These are phyloP conservation scores for Cymodocea nodosa DNA, from an alignment of 116 monocot genomes.

Conservation along the genomic window DNA sequence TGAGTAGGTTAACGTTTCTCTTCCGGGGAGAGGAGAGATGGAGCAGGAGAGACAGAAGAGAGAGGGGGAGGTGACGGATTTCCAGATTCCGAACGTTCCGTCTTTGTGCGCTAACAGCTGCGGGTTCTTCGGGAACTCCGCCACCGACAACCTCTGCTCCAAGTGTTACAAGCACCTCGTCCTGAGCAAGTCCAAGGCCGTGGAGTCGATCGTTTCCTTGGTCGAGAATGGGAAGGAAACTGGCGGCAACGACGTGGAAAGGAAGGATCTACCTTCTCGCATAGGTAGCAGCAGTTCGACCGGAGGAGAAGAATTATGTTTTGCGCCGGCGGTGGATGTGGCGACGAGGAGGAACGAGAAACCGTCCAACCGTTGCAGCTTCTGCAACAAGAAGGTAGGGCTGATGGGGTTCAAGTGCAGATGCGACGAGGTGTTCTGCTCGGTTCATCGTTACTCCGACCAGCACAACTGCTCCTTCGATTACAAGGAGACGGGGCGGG, in stretches of 20 bases:
- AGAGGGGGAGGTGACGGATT: conserved; percentile 25
- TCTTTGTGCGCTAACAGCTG: conserved; percentile 51
- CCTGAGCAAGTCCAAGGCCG: conserved; percentile 19
- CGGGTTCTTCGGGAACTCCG: conserved; percentile 57
- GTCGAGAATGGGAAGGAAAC: too few relatives aligned
- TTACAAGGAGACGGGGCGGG: conserved; percentile 35
- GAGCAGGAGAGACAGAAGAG: conserved; percentile 25
- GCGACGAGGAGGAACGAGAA: conserved; percentile 6
- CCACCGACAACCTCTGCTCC: conserved; percentile 60
- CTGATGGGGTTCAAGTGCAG: conserved; percentile 62
- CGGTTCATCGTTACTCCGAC: conserved; percentile 46
- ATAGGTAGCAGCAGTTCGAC: not conserved
- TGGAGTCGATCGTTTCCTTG: not conserved
- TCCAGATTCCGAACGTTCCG: conserved; percentile 10
- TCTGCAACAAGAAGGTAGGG: conserved; percentile 44
- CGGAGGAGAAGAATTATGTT: not conserved
- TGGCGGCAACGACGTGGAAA: not conserved
- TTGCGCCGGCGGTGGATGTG: not conserved
- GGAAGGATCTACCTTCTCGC: not conserved
- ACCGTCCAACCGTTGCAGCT: conserved; percentile 29
- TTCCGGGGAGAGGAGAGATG: conserved; percentile 7
- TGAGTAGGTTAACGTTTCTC: too few relatives aligned
- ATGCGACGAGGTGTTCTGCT: conserved; percentile 47
- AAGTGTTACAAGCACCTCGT: conserved; percentile 24
- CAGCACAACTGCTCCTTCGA: conserved; percentile 42